Evolutionary conservation across 73 alveolate species (phyloP).

Genomic region (Paramecium caudatum): DNA sequence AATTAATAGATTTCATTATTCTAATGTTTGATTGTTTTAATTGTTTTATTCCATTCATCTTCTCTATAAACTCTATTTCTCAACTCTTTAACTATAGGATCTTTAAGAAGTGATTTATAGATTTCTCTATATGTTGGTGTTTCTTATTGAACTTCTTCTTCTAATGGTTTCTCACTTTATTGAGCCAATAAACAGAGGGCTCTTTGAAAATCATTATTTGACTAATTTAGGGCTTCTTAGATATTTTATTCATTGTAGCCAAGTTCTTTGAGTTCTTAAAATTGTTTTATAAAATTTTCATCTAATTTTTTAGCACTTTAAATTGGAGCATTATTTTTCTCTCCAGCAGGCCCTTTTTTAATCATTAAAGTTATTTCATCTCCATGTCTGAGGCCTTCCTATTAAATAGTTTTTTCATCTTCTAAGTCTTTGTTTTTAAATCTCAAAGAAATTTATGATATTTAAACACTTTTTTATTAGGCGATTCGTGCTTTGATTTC

Average conservation of each 20-base stretch:
- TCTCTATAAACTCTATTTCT: not conserved
- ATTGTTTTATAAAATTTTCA: not conserved
- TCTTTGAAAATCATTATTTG: constrained; percentile 2
- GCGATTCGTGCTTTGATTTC: not conserved
- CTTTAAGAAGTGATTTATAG: not conserved
- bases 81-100: not conserved
- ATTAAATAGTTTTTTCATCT: constrained; percentile 14
- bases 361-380: constrained; percentile 5
- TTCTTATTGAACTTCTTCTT: constrained; percentile 17
- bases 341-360: not conserved
- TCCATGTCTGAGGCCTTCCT: not conserved
- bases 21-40: not conserved
- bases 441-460: not conserved
- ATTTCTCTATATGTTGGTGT: not conserved
- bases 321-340: not conserved
- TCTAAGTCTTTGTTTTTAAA: not conserved
- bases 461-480: not conserved
- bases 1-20: not conserved
- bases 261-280: not conserved
- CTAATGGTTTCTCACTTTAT: not conserved
- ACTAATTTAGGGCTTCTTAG: not conserved
- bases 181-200: not conserved
- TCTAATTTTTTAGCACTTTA: not conserved
- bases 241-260: not conserved
- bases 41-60: constrained; percentile 12